phyloP scores from a whole-genome alignment of 371 early-diverging fungal species.

The Actinomortierella wolfii region DNA sequence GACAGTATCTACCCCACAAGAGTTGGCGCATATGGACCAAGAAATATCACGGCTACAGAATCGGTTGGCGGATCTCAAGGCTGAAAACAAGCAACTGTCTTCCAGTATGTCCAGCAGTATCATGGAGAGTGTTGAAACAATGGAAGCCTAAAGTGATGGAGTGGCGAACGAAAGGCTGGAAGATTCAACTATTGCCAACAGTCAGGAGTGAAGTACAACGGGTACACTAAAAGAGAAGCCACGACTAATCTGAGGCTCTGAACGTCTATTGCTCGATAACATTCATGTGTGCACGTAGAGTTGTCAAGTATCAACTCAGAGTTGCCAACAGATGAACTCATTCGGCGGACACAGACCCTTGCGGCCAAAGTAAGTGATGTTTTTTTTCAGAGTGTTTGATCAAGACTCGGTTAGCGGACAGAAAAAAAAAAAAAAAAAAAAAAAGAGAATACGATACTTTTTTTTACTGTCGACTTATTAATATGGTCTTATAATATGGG shows the following conservation, averaged over 20 bases:
- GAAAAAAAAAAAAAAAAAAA: neutral
- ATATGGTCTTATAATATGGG: too few relatives aligned
- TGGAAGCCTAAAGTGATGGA: too few relatives aligned
- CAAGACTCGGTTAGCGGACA: neutral
- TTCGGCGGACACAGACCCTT: constrained; percentile 4
- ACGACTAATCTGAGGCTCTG: too few relatives aligned
- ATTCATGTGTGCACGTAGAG: constrained; percentile 13
- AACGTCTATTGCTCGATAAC: too few relatives aligned
- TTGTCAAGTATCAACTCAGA: constrained; percentile 18
- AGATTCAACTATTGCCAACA: too few relatives aligned
- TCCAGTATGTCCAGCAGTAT: neutral
- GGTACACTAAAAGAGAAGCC: too few relatives aligned
- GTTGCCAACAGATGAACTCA: constrained; percentile 27
- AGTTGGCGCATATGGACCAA: constrained; percentile 20
- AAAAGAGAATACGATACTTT: too few relatives aligned
- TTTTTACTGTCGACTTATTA: too few relatives aligned
- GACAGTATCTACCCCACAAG: constrained; percentile 17
- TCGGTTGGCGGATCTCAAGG: constrained; percentile 16
- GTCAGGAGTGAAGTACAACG: too few relatives aligned
- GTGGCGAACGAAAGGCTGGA: too few relatives aligned
- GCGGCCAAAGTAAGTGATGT: constrained; percentile 15
- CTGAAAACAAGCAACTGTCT: constrained; percentile 13
- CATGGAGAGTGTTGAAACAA: neutral
- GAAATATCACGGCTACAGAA: constrained; percentile 14
- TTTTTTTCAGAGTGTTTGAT: too few relatives aligned